A percentile compares a stretch with the other conserved stretches of the same genome.
Conservation (phyloP, 441 rosid species). For the Breynia disticha region DNA sequence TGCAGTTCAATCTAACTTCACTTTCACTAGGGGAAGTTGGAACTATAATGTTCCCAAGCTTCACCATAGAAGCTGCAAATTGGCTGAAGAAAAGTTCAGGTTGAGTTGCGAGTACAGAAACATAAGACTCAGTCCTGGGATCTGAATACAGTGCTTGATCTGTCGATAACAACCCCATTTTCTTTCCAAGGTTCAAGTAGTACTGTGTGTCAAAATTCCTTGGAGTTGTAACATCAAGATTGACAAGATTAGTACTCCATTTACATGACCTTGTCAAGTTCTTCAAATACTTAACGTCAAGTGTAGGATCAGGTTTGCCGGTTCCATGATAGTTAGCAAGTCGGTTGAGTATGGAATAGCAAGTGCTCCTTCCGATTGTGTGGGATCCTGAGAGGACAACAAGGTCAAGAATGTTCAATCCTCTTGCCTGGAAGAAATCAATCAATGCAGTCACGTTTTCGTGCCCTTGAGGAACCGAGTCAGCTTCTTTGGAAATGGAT, state of each 20-base stretch:
- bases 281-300: constrained; percentile 20
- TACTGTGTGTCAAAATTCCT: constrained; percentile 25
- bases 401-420: constrained; percentile 35
- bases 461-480: constrained; percentile 35
- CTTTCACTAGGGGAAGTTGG: constrained; percentile 17
- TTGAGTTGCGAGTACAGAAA: constrained; percentile 22
- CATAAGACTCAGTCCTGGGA: constrained; percentile 26
- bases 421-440: constrained; percentile 24
- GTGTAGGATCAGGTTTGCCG: constrained; percentile 22
- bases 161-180: constrained; percentile 30
- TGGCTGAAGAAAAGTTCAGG: constrained; percentile 27
- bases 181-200: constrained; percentile 29
- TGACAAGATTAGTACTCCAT: constrained; percentile 14
- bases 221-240: constrained; percentile 39
- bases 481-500: constrained; percentile 32
- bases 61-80: constrained; percentile 40
- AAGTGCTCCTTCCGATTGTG: constrained; percentile 38
- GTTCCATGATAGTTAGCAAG: constrained; percentile 22
- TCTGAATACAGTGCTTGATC: constrained; percentile 32
- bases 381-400: constrained; percentile 46
- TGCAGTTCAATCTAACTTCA: constrained; percentile 32
- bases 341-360: constrained; percentile 27
- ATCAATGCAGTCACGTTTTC: constrained; percentile 37
- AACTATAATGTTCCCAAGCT: constrained; percentile 34
- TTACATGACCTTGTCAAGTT: constrained; percentile 22